Percentiles rank a stretch among this genome's conserved stretches.
phyloP scores from a whole-genome alignment of 345 rosid genomes.

The Crucihimalaya himalaica region DNA sequence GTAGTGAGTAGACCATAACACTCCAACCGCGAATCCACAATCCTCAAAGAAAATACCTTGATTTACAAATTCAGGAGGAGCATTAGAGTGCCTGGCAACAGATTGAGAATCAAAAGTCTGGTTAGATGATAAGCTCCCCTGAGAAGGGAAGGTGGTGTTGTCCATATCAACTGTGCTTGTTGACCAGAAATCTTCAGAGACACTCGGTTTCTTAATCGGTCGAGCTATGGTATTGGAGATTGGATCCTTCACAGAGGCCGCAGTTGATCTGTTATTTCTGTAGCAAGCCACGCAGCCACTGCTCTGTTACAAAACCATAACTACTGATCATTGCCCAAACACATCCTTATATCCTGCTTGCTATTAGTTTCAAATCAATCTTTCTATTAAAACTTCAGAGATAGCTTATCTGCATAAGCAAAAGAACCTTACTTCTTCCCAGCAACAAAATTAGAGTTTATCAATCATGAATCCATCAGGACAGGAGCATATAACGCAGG shows the following conservation, averaged over 20 bases:
- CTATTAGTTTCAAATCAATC: not conserved
- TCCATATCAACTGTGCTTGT: conserved; percentile 74
- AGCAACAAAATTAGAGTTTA: conserved; percentile 28
- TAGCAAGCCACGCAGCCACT: conserved; percentile 87
- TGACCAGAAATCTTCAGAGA: conserved; percentile 66
- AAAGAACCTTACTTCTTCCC: not conserved
- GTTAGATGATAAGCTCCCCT: conserved; percentile 64
- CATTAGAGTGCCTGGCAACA: conserved; percentile 44
- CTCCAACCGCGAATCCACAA: not conserved
- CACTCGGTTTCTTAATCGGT: conserved; percentile 45
- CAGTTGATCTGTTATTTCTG: conserved; percentile 43
- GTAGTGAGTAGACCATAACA: not conserved
- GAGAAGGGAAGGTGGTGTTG: conserved; percentile 59
- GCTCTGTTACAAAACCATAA: conserved; percentile 73
- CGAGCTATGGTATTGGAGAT: conserved; percentile 32
- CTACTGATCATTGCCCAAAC: conserved; percentile 37
- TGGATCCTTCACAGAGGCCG: conserved; percentile 38
- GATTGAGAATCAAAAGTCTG: conserved; percentile 47
- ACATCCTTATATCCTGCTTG: not conserved
- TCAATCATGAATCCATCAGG: not conserved
- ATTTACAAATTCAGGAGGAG: conserved; percentile 64
- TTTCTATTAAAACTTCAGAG: not conserved
- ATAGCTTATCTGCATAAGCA: not conserved
- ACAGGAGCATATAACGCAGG: conserved; percentile 17
- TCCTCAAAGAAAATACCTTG: conserved; percentile 54